Conservation (phyloP, 495 filamentous ascomycete genomes). For the Haplographium delicatum region DNA sequence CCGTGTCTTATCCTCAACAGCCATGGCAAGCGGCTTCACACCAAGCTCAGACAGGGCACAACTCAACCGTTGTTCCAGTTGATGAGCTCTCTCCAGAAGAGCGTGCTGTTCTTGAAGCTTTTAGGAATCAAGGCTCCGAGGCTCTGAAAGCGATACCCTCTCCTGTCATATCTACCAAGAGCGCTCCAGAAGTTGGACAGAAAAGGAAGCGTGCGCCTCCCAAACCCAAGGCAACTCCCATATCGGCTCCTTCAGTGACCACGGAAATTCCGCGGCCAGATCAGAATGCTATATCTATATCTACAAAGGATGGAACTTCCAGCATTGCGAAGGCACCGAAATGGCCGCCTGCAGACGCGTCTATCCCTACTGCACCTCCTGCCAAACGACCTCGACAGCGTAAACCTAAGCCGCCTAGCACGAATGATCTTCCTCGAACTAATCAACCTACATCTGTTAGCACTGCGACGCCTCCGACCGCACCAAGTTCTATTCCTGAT, state of each 20-base stretch:
- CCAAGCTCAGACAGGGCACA: neutral
- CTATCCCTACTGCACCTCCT: constrained; percentile 18
- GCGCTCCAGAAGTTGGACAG: constrained; percentile 8
- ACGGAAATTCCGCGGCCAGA: neutral
- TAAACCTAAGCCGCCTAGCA: constrained; percentile 19
- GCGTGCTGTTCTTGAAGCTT: constrained; percentile 26
- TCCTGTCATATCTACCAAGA: constrained; percentile 5
- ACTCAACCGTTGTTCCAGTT: neutral
- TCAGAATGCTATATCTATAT: constrained; percentile 8
- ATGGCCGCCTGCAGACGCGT: constrained; percentile 16
- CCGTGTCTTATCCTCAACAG: constrained; percentile 10
- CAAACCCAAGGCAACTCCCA: constrained; percentile 14
- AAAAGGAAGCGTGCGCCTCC: constrained; percentile 23
- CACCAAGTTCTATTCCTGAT: constrained; percentile 22
- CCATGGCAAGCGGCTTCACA: constrained; percentile 15
- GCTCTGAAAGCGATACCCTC: constrained; percentile 12
- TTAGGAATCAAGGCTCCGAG: constrained; percentile 17
- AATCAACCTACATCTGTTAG: constrained; percentile 22
- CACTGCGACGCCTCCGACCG: constrained; percentile 19
- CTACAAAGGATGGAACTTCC: constrained; percentile 16
- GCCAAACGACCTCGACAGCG: constrained; percentile 20
- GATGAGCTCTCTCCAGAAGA: constrained; percentile 26
- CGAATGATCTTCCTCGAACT: constrained; percentile 18
- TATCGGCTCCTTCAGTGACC: constrained; percentile 6
- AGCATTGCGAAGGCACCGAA: no score